Evolutionary conservation across 2,329 filamentous ascomycete species (phyloP).

Genomic region (Sporothrix sp.): DNA sequence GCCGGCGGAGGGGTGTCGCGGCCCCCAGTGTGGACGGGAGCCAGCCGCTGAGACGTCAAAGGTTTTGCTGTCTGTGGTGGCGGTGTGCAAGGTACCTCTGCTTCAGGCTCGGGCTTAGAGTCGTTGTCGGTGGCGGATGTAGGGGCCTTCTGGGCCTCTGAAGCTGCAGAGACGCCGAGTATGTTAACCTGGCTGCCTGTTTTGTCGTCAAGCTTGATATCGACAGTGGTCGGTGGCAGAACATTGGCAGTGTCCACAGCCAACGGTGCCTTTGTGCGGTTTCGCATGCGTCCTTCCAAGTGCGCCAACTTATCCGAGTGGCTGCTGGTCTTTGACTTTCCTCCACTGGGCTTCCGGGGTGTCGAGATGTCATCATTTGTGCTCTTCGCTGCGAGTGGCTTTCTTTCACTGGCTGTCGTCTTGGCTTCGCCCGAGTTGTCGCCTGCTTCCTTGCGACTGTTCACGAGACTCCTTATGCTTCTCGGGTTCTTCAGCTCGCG

Average conservation of each 20-base stretch:
- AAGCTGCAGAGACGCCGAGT: slow-evolving; percentile 24
- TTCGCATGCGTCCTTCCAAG: slow-evolving; percentile 1
- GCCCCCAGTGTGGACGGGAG: slow-evolving; percentile 23
- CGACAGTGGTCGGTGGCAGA: slow-evolving; percentile 10
- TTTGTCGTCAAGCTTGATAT: background rate
- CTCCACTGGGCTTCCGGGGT: slow-evolving; percentile 41
- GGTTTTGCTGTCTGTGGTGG: background rate
- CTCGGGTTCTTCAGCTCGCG: slow-evolving; percentile 28
- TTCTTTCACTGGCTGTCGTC: slow-evolving; percentile 29
- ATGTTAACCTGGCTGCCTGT: background rate
- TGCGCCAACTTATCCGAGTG: slow-evolving; percentile 13
- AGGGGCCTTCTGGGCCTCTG: background rate
- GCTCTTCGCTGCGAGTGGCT: slow-evolving; percentile 46
- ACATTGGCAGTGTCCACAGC: slow-evolving; percentile 24
- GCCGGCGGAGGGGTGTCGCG: slow-evolving; percentile 50
- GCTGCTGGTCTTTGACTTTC: slow-evolving; percentile 8
- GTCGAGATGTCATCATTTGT: slow-evolving; percentile 51
- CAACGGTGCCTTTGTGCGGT: slow-evolving; percentile 20
- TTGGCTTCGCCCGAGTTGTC: slow-evolving; percentile 20
- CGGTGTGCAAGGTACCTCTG: slow-evolving; percentile 11
- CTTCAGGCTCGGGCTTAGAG: background rate
- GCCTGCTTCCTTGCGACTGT: slow-evolving; percentile 30
- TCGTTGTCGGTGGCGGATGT: background rate
- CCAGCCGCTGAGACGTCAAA: slow-evolving; percentile 29
- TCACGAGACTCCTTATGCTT: slow-evolving; percentile 38